phyloP scores from a whole-genome alignment of 169 alveolate genomes.

The Pseudocohnilembus persalinus region DNA sequence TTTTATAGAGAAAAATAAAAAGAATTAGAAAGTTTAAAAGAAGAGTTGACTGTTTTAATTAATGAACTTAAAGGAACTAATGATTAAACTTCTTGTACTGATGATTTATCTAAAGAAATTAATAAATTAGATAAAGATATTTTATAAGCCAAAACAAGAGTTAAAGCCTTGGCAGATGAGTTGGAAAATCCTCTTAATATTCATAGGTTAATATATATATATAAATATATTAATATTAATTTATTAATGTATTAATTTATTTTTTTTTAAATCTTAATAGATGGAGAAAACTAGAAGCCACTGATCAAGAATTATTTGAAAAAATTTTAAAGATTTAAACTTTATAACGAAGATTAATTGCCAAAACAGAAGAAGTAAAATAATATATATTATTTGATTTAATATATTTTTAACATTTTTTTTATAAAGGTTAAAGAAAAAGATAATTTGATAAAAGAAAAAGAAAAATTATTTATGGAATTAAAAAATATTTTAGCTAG shows the following conservation, averaged over 20 bases:
- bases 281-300: constrained; percentile 92
- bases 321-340: constrained; percentile 88
- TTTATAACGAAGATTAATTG: constrained; percentile 90
- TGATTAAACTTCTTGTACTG: constrained; percentile 80
- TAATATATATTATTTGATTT: constrained; percentile 20
- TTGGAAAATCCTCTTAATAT: constrained; percentile 94
- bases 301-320: constrained; percentile 93
- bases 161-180: constrained; percentile 91
- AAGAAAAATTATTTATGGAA: constrained; percentile 92
- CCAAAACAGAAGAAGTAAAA: constrained; percentile 92
- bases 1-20: constrained; percentile 67
- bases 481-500: constrained; percentile 90
- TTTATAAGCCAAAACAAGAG: constrained; percentile 87
- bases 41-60: constrained; percentile 68
- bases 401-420: not conserved
- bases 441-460: constrained; percentile 90
- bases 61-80: constrained; percentile 78
- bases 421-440: constrained; percentile 70
- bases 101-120: constrained; percentile 79
- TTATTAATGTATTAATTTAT: constrained; percentile 45
- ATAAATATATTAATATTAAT: too few relatives aligned
- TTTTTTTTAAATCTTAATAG: constrained; percentile 32
- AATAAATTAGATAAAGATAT: constrained; percentile 79
- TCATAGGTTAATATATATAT: constrained; percentile 31
- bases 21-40: constrained; percentile 67